phyloP scores from a whole-genome alignment of 768 basidiomycete species.

The Suillus bovinus region DNA sequence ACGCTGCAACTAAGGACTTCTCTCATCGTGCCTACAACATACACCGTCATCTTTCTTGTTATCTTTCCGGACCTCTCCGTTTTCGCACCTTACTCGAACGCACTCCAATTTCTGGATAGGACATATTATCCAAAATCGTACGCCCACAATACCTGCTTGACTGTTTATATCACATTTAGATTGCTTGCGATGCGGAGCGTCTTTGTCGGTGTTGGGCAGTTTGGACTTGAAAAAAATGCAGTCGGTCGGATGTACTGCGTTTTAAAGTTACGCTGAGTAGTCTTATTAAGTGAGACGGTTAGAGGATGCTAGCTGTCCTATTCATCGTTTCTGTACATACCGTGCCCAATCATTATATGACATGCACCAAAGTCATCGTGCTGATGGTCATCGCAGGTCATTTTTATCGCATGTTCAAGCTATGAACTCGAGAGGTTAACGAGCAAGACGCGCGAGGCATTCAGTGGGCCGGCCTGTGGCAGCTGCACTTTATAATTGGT shows the following conservation, averaged over 20 bases:
- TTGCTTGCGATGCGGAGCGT: background rate
- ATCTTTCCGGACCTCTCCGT: slow-evolving; percentile 28
- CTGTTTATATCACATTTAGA: background rate
- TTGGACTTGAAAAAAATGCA: no score
- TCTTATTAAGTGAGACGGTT: no score
- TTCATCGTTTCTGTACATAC: background rate
- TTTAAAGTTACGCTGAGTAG: no score
- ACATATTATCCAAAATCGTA: slow-evolving; percentile 39
- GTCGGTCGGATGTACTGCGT: no score
- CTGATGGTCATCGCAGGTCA: background rate
- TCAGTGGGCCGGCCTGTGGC: background rate
- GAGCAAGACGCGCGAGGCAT: background rate
- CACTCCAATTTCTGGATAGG: slow-evolving; percentile 49
- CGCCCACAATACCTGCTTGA: no score
- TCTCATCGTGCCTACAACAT: slow-evolving; percentile 28
- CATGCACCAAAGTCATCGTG: background rate
- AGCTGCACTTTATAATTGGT: background rate
- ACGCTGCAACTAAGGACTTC: slow-evolving; percentile 17
- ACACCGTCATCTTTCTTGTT: slow-evolving; percentile 30
- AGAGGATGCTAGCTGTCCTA: background rate
- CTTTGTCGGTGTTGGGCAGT: no score
- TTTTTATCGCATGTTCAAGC: background rate
- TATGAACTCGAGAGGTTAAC: background rate
- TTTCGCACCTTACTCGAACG: slow-evolving; percentile 44
- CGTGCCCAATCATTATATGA: background rate